A percentile compares a stretch with the other conserved stretches of the same genome.
These are phyloP conservation scores for Hypoxylon lenormandii DNA, from an alignment of 495 filamentous ascomycete genomes.

Conservation along the genomic window DNA sequence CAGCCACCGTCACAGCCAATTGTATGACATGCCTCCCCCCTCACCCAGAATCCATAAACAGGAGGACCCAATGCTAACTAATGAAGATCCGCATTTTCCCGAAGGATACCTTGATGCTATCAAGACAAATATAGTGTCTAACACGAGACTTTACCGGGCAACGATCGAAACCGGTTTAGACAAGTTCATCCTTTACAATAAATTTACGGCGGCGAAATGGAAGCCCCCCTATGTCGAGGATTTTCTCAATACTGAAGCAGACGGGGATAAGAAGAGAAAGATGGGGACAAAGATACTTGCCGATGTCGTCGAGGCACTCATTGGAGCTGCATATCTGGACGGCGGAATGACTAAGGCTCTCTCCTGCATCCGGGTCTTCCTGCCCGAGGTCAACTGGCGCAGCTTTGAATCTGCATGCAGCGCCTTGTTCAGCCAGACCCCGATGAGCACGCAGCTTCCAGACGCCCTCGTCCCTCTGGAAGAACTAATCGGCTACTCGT, in stretches of 20 bases:
- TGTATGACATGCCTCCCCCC: slow-evolving; percentile 44
- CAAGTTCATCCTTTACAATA: slow-evolving; percentile 75
- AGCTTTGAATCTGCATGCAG: slow-evolving; percentile 51
- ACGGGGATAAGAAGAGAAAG: slow-evolving; percentile 36
- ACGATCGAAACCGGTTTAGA: slow-evolving; percentile 74
- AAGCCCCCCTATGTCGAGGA: slow-evolving; percentile 70
- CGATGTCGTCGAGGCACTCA: slow-evolving; percentile 86
- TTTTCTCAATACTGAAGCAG: slow-evolving; percentile 48
- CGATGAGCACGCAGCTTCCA: slow-evolving; percentile 46
- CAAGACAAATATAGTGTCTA: slow-evolving; percentile 79
- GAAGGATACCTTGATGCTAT: slow-evolving; percentile 79
- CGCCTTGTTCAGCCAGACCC: slow-evolving; percentile 51
- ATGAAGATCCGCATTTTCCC: slow-evolving; percentile 71
- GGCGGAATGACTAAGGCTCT: slow-evolving; percentile 75
- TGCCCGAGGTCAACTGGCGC: slow-evolving; percentile 72
- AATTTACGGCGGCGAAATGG: slow-evolving; percentile 80
- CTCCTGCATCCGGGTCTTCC: slow-evolving; percentile 71
- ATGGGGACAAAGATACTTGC: slow-evolving; percentile 85
- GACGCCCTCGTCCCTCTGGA: slow-evolving; percentile 61
- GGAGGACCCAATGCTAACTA: background rate
- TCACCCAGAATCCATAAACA: background rate
- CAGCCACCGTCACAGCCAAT: slow-evolving; percentile 73
- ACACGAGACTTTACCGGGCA: slow-evolving; percentile 73
- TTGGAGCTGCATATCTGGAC: slow-evolving; percentile 80
- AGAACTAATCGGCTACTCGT: slow-evolving; percentile 74